phyloP scores from a whole-genome alignment of 768 basidiomycete genomes.

The Glaciozyma martinii region DNA sequence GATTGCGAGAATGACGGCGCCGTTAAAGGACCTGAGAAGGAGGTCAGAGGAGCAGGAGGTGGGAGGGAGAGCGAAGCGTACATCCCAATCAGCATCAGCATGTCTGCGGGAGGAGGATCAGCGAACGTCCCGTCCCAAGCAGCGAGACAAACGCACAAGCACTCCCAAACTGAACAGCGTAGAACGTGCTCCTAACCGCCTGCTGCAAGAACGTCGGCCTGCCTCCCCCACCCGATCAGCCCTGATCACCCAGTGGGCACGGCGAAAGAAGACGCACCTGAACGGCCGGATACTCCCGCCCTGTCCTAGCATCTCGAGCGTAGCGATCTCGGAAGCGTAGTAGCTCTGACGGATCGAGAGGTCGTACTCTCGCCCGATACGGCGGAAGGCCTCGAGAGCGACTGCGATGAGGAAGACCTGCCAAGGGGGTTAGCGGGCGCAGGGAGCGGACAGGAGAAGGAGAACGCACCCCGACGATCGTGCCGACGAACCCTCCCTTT shows the following conservation, averaged over 20 bases:
- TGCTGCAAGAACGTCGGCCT: slow-evolving; percentile 35
- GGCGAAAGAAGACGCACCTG: neutral
- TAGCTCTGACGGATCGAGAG: slow-evolving; percentile 30
- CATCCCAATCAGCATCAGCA: too few species aligned
- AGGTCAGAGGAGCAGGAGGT: too few species aligned
- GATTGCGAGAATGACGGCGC: too few species aligned
- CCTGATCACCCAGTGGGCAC: too few species aligned
- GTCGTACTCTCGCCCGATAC: slow-evolving; percentile 39
- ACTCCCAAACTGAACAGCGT: slow-evolving; percentile 37
- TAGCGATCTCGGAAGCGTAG: slow-evolving; percentile 11
- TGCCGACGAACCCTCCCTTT: slow-evolving; percentile 37
- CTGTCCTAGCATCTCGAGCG: slow-evolving; percentile 6
- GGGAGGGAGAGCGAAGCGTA: too few species aligned
- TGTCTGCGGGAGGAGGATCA: too few species aligned
- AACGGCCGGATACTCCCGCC: neutral
- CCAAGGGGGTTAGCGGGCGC: too few species aligned
- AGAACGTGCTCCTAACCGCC: slow-evolving; percentile 33
- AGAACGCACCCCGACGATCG: slow-evolving; percentile 35
- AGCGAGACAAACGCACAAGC: slow-evolving; percentile 29
- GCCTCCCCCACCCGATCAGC: too few species aligned
- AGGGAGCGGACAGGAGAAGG: too few species aligned
- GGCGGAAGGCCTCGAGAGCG: slow-evolving; percentile 37
- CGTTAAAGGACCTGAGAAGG: too few species aligned
- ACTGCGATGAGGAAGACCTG: slow-evolving; percentile 39
- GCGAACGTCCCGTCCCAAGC: too few species aligned